phyloP scores from a whole-genome alignment of 148 eudicot species.

The Rhododendron williamsianum region DNA sequence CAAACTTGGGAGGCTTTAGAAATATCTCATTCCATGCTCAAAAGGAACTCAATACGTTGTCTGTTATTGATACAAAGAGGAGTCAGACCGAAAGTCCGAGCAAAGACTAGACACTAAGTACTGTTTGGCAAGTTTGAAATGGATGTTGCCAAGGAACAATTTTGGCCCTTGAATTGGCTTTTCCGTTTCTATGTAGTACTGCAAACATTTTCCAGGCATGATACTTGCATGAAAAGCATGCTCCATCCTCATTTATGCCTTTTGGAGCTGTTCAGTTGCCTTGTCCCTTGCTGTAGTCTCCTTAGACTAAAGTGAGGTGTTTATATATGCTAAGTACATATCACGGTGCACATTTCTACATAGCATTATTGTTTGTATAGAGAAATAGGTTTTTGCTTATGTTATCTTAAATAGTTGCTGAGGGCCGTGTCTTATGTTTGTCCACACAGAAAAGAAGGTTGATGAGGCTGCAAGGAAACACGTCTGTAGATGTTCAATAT shows the following conservation, averaged over 20 bases:
- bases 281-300: background rate
- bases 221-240: background rate
- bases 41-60: background rate
- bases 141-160: background rate
- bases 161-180: background rate
- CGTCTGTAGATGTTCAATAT: constrained; percentile 70
- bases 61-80: background rate
- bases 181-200: background rate
- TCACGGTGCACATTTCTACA: background rate
- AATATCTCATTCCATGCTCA: background rate
- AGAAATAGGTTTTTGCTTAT: background rate
- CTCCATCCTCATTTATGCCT: background rate
- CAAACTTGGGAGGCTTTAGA: background rate
- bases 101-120: background rate
- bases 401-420: background rate
- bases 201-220: background rate
- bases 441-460: constrained; percentile 75
- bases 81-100: background rate
- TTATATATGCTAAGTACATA: background rate
- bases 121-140: background rate
- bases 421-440: constrained; percentile 1
- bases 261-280: background rate
- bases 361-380: background rate
- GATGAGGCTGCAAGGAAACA: constrained; percentile 66
- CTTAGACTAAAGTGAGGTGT: background rate